Conservation (phyloP, 768 basidiomycete species). For the Termitomyces sp. region DNA sequence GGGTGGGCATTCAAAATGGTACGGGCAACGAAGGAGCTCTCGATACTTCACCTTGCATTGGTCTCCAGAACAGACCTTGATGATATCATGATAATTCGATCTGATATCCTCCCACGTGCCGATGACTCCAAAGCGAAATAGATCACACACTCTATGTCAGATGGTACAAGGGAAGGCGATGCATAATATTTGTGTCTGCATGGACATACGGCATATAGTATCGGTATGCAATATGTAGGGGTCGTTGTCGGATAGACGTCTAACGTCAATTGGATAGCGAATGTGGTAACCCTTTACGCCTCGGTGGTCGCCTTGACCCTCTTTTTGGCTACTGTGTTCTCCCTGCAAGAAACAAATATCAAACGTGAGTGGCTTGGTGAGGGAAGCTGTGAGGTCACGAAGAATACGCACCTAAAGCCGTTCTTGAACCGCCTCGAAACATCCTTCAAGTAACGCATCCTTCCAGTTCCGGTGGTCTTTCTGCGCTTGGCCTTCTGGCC, state of each 20-base stretch:
- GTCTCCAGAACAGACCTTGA: too few species aligned
- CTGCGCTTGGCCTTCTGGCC: constrained; percentile 98
- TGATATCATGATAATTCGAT: too few species aligned
- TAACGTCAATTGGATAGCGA: neutral
- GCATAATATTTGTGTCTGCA: constrained; percentile 17
- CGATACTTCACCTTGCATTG: too few species aligned
- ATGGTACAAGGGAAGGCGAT: constrained; percentile 4
- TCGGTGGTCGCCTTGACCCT: constrained; percentile 15
- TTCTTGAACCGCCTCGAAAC: constrained; percentile 98
- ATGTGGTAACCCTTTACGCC: constrained; percentile 13
- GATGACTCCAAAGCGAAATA: neutral
- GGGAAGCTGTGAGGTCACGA: neutral
- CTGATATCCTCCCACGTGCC: too few species aligned
- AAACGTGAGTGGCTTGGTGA: neutral
- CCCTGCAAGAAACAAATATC: constrained; percentile 1
- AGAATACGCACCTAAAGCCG: constrained; percentile 73
- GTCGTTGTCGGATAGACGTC: neutral
- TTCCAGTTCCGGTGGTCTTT: constrained; percentile 98
- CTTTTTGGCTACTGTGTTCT: constrained; percentile 21
- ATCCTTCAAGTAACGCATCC: constrained; percentile 90
- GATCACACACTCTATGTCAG: neutral
- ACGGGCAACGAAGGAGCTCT: too few species aligned
- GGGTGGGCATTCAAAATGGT: too few species aligned
- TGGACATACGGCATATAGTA: constrained; percentile 17
- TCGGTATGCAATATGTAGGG: constrained; percentile 12